These are phyloP conservation scores for Magnusiomyces tetraspermus DNA, from an alignment of 1,139 yeast species.

Conservation along the genomic window DNA sequence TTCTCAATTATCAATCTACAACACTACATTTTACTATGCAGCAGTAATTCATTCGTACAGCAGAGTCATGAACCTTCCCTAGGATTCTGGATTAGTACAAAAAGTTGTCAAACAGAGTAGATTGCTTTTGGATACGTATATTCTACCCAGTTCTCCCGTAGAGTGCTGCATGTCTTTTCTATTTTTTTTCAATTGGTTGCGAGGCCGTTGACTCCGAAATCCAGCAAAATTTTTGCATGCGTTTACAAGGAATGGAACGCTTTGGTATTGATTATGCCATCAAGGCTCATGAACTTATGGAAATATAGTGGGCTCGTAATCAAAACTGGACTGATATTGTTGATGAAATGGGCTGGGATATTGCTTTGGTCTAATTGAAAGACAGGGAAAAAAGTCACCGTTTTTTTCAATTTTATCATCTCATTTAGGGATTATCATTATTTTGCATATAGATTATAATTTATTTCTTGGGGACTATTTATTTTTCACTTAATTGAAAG, in stretches of 20 bases:
- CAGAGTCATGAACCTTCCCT: conserved; percentile 39
- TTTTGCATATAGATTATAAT: no score
- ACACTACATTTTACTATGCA: conserved; percentile 42
- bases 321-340: conserved; percentile 27
- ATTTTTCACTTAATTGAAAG: no score
- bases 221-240: conserved; percentile 32
- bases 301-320: conserved; percentile 39
- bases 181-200: conserved; percentile 46
- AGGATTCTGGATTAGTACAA: conserved; percentile 39
- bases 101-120: conserved; percentile 38
- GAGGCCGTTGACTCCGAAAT: conserved; percentile 34
- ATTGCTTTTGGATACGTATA: conserved; percentile 31
- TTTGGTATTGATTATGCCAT: conserved; percentile 42
- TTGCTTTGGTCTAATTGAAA: conserved; percentile 23
- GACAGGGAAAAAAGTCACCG: not conserved
- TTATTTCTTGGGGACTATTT: no score
- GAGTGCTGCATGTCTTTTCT: conserved; percentile 48
- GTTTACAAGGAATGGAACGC: conserved; percentile 37
- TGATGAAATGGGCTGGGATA: conserved; percentile 24
- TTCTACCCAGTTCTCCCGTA: conserved; percentile 41
- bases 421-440: no score
- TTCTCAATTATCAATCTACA: conserved; percentile 40
- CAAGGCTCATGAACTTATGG: conserved; percentile 39
- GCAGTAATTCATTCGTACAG: conserved; percentile 45
- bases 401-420: not conserved